Percentiles rank a stretch among this genome's conserved stretches.
phyloP scores from a whole-genome alignment of 2,329 filamentous ascomycete genomes.

The Fusarium foetens region DNA sequence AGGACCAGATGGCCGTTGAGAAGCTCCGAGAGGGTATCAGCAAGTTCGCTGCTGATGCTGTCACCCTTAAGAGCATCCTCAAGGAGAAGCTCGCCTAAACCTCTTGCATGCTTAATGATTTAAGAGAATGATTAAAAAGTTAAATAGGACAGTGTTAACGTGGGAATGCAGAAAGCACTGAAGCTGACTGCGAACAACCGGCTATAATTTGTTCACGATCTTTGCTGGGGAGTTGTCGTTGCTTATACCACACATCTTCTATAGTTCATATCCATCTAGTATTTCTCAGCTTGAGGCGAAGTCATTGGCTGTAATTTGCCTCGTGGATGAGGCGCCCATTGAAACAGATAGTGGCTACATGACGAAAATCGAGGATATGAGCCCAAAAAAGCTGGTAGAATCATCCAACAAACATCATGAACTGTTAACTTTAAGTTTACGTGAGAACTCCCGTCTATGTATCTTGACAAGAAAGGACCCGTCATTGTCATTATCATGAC shows the following conservation, averaged over 20 bases:
- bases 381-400: not conserved
- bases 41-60: slow-evolving; percentile 97
- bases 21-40: slow-evolving; percentile 99
- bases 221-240: slow-evolving; percentile 23
- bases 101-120: not conserved
- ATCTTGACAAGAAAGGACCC: slow-evolving; percentile 4
- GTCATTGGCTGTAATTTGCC: slow-evolving; percentile 3
- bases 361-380: slow-evolving; percentile 29
- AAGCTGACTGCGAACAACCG: slow-evolving; percentile 14
- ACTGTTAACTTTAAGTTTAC: not conserved
- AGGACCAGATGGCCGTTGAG: slow-evolving; percentile 99
- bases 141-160: slow-evolving; percentile 10
- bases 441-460: not conserved
- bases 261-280: slow-evolving; percentile 3
- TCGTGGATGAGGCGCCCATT: not conserved
- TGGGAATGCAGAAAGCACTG: slow-evolving; percentile 8
- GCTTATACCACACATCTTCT: slow-evolving; percentile 37
- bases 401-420: not conserved
- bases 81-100: slow-evolving; percentile 79
- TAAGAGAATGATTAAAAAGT: slow-evolving; percentile 33
- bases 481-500: slow-evolving; percentile 1
- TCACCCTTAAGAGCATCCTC: slow-evolving; percentile 92
- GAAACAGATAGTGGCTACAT: slow-evolving; percentile 23
- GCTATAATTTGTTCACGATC: slow-evolving; percentile 9
- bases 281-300: not conserved